A percentile compares a stretch with the other conserved stretches of the same genome.
These are phyloP conservation scores for Ustilago esculenta DNA, from an alignment of 1,284 basidiomycete genomes.

Conservation along the genomic window DNA sequence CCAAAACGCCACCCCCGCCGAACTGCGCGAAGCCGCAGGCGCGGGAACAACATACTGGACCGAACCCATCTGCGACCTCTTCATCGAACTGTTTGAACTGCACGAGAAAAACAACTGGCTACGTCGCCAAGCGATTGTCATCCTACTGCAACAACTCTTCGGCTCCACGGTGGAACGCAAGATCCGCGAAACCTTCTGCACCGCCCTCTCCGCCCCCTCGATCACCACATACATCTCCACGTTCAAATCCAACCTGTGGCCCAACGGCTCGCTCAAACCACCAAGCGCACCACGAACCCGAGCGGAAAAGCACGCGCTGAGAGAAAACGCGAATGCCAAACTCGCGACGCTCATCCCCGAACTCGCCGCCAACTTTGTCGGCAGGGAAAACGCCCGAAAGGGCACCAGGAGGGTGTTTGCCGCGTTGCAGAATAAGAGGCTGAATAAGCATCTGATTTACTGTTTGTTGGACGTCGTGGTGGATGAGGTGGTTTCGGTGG, in stretches of 20 bases:
- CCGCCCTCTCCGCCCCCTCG: slow-evolving; percentile 64
- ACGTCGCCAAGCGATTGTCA: slow-evolving; percentile 91
- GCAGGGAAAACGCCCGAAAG: slow-evolving; percentile 87
- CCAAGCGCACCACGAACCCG: slow-evolving; percentile 75
- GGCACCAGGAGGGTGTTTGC: slow-evolving; percentile 90
- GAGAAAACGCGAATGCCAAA: slow-evolving; percentile 86
- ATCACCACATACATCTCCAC: slow-evolving; percentile 74
- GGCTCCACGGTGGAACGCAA: slow-evolving; percentile 98
- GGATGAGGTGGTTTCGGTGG: slow-evolving; percentile 38
- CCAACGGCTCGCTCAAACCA: slow-evolving; percentile 77
- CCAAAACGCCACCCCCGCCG: slow-evolving; percentile 68
- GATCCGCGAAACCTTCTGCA: slow-evolving; percentile 78
- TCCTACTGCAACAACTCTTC: slow-evolving; percentile 92
- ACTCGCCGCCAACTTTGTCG: slow-evolving; percentile 93
- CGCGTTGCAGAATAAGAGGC: slow-evolving; percentile 86
- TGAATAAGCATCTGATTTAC: slow-evolving; percentile 72
- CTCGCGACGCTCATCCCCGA: slow-evolving; percentile 92
- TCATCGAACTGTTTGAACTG: slow-evolving; percentile 91
- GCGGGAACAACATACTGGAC: slow-evolving; percentile 82
- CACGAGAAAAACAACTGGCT: slow-evolving; percentile 96
- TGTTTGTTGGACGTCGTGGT: slow-evolving; percentile 46
- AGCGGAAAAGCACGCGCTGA: slow-evolving; percentile 80
- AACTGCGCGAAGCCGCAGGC: slow-evolving; percentile 79
- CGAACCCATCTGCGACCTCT: slow-evolving; percentile 89
- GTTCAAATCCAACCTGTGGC: slow-evolving; percentile 81